Base-by-base conservation (phyloP, 805 yeast species). In the Candida mattraensis region DNA sequence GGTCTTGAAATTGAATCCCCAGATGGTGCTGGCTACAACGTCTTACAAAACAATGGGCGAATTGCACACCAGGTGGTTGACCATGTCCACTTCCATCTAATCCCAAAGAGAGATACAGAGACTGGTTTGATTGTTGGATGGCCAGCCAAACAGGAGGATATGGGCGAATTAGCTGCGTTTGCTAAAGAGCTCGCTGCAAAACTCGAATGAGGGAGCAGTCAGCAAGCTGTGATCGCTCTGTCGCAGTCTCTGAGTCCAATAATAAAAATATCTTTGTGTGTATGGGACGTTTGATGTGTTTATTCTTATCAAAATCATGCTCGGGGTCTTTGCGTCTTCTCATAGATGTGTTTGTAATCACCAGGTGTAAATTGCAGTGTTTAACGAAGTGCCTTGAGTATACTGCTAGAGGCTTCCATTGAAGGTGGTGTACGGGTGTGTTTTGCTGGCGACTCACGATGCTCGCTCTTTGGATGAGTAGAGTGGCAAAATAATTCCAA, bases 31-130 rank as follows among this genome's bases (percentile, higher is more conserved):
- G 95, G 95, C 28, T 91, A 91, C 72, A 91, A 91, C 58, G 60
- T 91, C 14, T 68, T 91, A 48, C 98, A 89, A 63, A 93, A 91
- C 71, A 93, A 91, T 51, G 98, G 98, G 32, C 67, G 86, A 58
- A 80, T 89, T 55, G 99, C 98, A 9, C 98, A 93, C 58, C 99
- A 91, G 67, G 83, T 74, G 37, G 98, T 93, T 39, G 93, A 85
- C 50, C 99, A 91, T 60, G 97, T 93, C 40, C 99, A 91, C 61
- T 85, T 93, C 75, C 99, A 91, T 61, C 77, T 91, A 61, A 91
- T 91, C 58, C 99, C 99, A 33, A 91, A 91, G 74, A 74, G 73
- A 40, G 81, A 80, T 51, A 67, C 62, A 2, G 72, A 73, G 25
- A 69, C 89, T 13, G 99, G 99, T 1, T 72, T 91, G 45, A 73